Conservation (phyloP, 1,284 basidiomycete genomes). For the Boletus smithii region DNA sequence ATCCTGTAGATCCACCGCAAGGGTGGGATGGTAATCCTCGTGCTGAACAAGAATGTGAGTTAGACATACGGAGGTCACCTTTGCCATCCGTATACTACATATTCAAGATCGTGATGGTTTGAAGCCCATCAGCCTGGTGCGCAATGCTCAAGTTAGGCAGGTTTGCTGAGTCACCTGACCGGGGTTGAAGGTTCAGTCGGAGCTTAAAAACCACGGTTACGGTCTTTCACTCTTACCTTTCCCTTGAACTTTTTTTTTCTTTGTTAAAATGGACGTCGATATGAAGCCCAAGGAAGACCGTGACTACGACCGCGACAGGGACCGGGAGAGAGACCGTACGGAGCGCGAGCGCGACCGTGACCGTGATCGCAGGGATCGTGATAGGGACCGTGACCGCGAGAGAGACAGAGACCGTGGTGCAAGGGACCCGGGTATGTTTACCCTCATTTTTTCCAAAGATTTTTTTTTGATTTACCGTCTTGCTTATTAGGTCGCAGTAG, state of each 20-base stretch:
- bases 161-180: constrained; percentile 19
- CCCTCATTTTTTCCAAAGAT: background rate
- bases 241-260: constrained; percentile 3
- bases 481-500: constrained; percentile 37
- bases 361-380: constrained; percentile 41
- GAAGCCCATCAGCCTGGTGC: no score
- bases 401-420: constrained; percentile 46
- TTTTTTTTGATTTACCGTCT: background rate
- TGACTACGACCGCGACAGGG: constrained; percentile 53
- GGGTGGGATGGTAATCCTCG: background rate
- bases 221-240: constrained; percentile 16
- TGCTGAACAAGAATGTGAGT: background rate
- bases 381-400: constrained; percentile 51
- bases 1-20: background rate
- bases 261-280: constrained; percentile 63
- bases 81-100: no score
- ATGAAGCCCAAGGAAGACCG: constrained; percentile 72
- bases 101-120: no score
- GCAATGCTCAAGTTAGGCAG: no score
- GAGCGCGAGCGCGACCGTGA: constrained; percentile 45
- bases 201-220: constrained; percentile 9
- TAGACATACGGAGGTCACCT: background rate
- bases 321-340: constrained; percentile 47
- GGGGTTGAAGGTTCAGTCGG: constrained; percentile 16
- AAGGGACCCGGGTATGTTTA: constrained; percentile 53